Percentiles rank a stretch among this genome's conserved stretches.
Conservation (phyloP, 2,329 filamentous ascomycete species). For the Aspergillus viridinutans region DNA sequence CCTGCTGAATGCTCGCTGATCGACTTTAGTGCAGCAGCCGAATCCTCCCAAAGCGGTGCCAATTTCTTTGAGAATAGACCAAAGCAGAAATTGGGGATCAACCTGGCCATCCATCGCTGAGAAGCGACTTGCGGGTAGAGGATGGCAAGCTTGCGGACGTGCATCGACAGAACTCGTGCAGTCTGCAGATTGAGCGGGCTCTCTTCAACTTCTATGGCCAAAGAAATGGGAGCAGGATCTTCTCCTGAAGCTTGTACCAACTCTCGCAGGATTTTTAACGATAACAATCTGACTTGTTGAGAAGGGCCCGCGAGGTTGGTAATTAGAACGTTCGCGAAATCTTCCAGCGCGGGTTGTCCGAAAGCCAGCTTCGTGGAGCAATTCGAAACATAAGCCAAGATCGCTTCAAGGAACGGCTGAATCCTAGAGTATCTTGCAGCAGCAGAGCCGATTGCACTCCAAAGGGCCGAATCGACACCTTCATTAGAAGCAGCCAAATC, state of each 20-base stretch:
- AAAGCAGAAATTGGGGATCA: slow-evolving; percentile 79
- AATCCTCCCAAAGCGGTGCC: slow-evolving; percentile 82
- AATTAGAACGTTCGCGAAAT: slow-evolving; percentile 62
- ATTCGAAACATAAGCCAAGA: slow-evolving; percentile 48
- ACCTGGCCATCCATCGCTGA: slow-evolving; percentile 62
- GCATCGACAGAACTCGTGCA: slow-evolving; percentile 73
- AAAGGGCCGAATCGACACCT: slow-evolving; percentile 57
- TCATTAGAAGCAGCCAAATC: slow-evolving; percentile 59
- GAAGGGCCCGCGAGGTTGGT: slow-evolving; percentile 71
- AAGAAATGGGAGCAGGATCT: slow-evolving; percentile 41
- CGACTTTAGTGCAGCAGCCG: slow-evolving; percentile 68
- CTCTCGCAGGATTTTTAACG: slow-evolving; percentile 66
- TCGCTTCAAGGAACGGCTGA: slow-evolving; percentile 62
- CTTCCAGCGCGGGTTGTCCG: slow-evolving; percentile 55
- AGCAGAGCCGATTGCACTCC: slow-evolving; percentile 61
- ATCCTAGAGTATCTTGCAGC: slow-evolving; percentile 63
- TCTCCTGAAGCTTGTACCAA: slow-evolving; percentile 47
- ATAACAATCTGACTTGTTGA: slow-evolving; percentile 67
- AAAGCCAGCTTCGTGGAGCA: slow-evolving; percentile 28
- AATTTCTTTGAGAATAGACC: slow-evolving; percentile 83
- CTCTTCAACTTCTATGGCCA: slow-evolving; percentile 76
- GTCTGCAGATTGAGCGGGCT: slow-evolving; percentile 73
- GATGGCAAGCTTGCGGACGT: slow-evolving; percentile 71
- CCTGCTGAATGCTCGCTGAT: slow-evolving; percentile 67
- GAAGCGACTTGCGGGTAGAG: slow-evolving; percentile 58